Evolutionary conservation across 306 rosid genomes (phyloP).

Genomic region (Prunus dulcis): DNA sequence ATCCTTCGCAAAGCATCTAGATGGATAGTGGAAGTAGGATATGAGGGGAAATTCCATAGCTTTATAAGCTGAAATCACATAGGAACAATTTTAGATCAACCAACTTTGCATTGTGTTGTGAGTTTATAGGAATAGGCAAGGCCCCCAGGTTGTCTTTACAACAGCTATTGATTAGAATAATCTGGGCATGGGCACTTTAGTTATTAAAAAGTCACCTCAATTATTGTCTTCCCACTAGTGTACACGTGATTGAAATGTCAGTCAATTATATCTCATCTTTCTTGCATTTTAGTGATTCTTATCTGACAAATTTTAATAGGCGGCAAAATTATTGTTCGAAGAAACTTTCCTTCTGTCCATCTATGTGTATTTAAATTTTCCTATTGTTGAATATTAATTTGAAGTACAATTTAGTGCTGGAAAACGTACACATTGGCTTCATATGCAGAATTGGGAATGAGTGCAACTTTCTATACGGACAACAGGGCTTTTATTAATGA

Average conservation of each 20-base stretch:
- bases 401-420: neutral
- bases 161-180: neutral
- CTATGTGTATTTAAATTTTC: too few relatives aligned
- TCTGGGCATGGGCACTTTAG: neutral
- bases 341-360: neutral
- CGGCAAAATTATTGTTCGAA: neutral
- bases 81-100: neutral
- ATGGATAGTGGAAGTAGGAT: neutral
- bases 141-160: neutral
- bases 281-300: neutral
- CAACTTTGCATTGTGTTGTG: neutral
- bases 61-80: constrained; percentile 1
- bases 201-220: neutral
- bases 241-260: neutral
- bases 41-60: neutral
- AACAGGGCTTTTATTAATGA: neutral
- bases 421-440: neutral
- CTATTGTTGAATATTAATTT: neutral
- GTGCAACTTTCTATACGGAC: neutral
- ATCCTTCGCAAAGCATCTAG: neutral
- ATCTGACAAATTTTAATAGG: neutral
- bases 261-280: neutral
- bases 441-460: neutral
- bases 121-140: neutral
- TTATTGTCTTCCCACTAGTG: neutral